These are phyloP conservation scores for Umbilicaria muhlenbergii DNA, from an alignment of 495 filamentous ascomycete species.

Conservation along the genomic window DNA sequence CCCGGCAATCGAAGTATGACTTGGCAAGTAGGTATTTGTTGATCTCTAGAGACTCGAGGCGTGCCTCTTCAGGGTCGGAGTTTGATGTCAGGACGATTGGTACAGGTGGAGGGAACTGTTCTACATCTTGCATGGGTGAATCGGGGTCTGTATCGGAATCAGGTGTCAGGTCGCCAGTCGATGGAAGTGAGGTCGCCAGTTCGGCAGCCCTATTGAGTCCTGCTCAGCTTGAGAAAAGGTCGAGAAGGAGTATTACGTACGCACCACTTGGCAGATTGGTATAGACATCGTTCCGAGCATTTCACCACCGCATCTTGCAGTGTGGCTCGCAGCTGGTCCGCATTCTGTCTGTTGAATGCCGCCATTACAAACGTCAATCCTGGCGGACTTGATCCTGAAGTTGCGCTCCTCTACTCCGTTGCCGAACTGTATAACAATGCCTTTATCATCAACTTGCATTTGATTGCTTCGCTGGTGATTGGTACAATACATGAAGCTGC, in stretches of 20 bases:
- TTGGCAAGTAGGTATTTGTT: slow-evolving; percentile 81
- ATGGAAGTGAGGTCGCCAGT: slow-evolving; percentile 66
- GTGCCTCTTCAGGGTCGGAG: slow-evolving; percentile 49
- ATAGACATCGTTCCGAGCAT: slow-evolving; percentile 89
- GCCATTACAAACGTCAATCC: slow-evolving; percentile 9
- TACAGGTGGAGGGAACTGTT: slow-evolving; percentile 19
- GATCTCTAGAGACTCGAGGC: slow-evolving; percentile 65
- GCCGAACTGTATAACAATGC: too few species aligned
- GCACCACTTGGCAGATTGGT: slow-evolving; percentile 95
- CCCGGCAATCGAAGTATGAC: slow-evolving; percentile 87
- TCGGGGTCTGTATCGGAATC: slow-evolving; percentile 40
- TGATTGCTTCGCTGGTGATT: too few species aligned
- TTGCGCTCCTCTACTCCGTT: too few species aligned
- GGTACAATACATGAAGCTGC: too few species aligned
- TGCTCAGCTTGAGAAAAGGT: neutral
- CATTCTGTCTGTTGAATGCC: slow-evolving; percentile 15
- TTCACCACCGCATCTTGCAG: slow-evolving; percentile 75
- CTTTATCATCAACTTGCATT: too few species aligned
- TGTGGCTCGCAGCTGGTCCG: slow-evolving; percentile 36
- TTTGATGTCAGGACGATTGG: slow-evolving; percentile 35
- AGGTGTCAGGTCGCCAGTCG: slow-evolving; percentile 19
- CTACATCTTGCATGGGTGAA: slow-evolving; percentile 37
- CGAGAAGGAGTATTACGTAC: neutral
- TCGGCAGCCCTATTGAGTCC: slow-evolving; percentile 65
- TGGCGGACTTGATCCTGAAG: neutral